Conservation (phyloP, 2,329 filamentous ascomycete genomes). For the Colletotrichum sp. region DNA sequence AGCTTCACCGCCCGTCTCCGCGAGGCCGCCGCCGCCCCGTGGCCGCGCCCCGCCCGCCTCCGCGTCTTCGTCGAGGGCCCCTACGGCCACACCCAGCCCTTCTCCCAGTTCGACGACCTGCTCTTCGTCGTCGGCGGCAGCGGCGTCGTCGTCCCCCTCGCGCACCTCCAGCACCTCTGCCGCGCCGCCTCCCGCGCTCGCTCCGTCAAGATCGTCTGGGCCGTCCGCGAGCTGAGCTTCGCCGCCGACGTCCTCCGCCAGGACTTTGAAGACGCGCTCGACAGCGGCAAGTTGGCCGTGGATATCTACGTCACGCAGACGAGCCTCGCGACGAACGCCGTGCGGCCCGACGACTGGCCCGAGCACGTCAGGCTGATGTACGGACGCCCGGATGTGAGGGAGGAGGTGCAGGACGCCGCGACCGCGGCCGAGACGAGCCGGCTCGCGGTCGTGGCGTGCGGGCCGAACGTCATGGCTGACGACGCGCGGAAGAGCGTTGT, state of each 20-base stretch:
- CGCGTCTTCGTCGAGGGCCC: constrained; percentile 50
- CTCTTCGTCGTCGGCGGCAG: constrained; percentile 51
- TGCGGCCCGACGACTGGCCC: constrained; percentile 14
- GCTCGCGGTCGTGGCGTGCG: constrained; percentile 49
- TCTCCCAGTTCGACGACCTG: constrained; percentile 42
- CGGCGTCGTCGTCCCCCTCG: constrained; percentile 47
- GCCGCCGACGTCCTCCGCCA: constrained; percentile 36
- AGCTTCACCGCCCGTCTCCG: constrained; percentile 46
- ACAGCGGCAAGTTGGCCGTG: constrained; percentile 34
- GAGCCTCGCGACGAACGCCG: neutral
- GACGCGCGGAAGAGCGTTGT: constrained; percentile 42
- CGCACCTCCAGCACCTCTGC: constrained; percentile 38
- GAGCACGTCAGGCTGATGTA: constrained; percentile 24
- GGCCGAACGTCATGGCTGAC: constrained; percentile 50
- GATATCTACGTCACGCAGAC: constrained; percentile 40
- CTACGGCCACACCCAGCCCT: constrained; percentile 44
- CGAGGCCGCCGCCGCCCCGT: constrained; percentile 29
- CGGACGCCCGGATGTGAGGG: constrained; percentile 37
- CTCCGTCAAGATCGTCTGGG: constrained; percentile 45
- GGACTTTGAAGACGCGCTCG: constrained; percentile 35
- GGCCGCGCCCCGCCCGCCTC: constrained; percentile 29
- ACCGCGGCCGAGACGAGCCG: constrained; percentile 26
- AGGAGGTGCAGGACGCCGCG: constrained; percentile 33
- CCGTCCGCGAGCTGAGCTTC: constrained; percentile 44
- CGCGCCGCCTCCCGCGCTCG: constrained; percentile 14